Base-by-base conservation (phyloP, 2,329 filamentous ascomycete species). In the Ceratocystis huliohia region DNA sequence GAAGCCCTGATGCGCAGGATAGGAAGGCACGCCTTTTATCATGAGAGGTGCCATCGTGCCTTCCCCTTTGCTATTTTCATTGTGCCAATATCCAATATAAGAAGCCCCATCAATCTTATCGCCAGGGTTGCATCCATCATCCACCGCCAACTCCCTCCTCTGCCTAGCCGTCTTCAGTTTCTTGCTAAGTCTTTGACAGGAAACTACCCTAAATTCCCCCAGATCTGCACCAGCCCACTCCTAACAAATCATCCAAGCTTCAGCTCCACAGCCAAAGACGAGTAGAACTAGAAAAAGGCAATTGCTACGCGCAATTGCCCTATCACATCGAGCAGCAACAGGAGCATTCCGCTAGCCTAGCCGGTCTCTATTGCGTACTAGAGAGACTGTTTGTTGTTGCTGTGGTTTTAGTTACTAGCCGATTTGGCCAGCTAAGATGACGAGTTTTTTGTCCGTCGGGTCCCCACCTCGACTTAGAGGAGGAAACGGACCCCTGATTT, bases 31-130 rank as follows among this genome's bases (percentile, higher is more conserved):
- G 20, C 15, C 28, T 59, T 59, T 59, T 33, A 59, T 59, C 56
- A 59, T 59, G 56, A 59, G 25, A 4, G 5, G 17, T 59, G 28
- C 28, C 48, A 10, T 53, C 48, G 50, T 28, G 22, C 22, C 53
- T 37, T 59, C 30, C 56, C 53, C 56, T 59, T 59, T 8, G 25
- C 3, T 30, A n/a, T 8, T 30, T 8, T n/a, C 33, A 59, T 59
- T 59, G 56, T 59, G 56, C 56, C 15, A 59, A 59, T 59, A 37
- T 59, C 56, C 28, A 59, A 59, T 59, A 37, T 59, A 37, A 30
- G 53, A 37, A 37, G 28, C 22, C 17, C 17, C 28, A 59, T 59
- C 56, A 33, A 59, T 59, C 30, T 59, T 33, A 15, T 59, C 56
- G 17, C 56, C 56, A 59, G 28, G 56, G 56, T 59, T 59, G 28